Percentiles rank a stretch among this genome's conserved stretches.
phyloP scores from a whole-genome alignment of 2,329 filamentous ascomycete genomes.

The Colletotrichum sp. region DNA sequence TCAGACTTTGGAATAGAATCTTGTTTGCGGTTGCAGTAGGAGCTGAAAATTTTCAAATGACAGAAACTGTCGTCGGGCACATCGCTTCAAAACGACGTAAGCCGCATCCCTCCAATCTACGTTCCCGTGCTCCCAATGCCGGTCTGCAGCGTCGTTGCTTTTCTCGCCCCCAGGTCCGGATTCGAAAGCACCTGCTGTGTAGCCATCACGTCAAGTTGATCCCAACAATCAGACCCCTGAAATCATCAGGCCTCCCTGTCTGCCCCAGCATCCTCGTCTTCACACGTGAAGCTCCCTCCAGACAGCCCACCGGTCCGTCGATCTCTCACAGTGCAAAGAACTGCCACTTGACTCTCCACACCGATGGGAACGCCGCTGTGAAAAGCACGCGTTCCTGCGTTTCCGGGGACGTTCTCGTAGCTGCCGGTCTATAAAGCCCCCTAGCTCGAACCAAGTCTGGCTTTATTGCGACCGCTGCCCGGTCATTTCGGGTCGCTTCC shows the following conservation, averaged over 20 bases:
- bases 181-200: not conserved
- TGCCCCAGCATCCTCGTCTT: slow-evolving; percentile 6
- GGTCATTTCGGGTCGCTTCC: slow-evolving; percentile 3
- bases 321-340: not conserved
- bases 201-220: not conserved
- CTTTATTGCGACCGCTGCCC: not conserved
- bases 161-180: not conserved
- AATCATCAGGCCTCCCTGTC: not conserved
- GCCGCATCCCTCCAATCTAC: not conserved
- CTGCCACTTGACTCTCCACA: not conserved
- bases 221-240: not conserved
- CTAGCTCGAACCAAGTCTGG: not conserved
- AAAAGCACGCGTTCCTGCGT: not conserved
- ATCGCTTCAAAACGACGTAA: not conserved
- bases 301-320: not conserved
- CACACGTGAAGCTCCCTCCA: not conserved
- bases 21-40: not conserved
- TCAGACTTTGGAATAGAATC: not conserved
- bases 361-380: not conserved
- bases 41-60: not conserved
- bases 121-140: not conserved
- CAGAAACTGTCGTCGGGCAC: not conserved
- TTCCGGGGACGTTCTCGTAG: not conserved
- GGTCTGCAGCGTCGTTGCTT: not conserved
- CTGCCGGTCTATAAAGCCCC: not conserved